Evolutionary conservation across 1,284 basidiomycete genomes (phyloP), one percentile per base, ranked within the genome.

Genomic region (Apiotrichum gamsii): DNA sequence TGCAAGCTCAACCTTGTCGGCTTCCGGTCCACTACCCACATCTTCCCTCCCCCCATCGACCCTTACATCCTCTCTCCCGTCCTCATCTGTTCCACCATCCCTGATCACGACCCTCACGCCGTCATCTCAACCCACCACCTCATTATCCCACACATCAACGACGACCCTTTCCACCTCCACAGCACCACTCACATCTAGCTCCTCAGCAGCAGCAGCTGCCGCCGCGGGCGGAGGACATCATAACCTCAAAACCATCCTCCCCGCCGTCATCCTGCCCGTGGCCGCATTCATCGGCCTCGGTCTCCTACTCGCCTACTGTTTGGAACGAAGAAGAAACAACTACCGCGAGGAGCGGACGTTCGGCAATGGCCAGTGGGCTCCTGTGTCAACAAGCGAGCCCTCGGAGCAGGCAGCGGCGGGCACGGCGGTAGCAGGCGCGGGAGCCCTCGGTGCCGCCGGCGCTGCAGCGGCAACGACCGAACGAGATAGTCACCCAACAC

Each of bases 231-330:
- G n/a, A n/a, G n/a, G n/a, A n/a, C 21, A 23, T 34, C 29, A 13
- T 34, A 10, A 2, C 24, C 5, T 20, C 18, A 42, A 42, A 14
- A 39, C 21, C 3, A 21, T 45, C 11, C 30, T 45, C 4, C 43
- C 43, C n/a, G 29, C 43, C 3, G 43, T 45, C 10, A 35, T 45
- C 13, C 35, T 38, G 5, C 43, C 43, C 9, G 9, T 43, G 4
- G 10, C 35, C 5, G 41, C 14, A 9, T 13, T 45, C 10, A 8
- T 20, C 14, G 21, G n/a, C 11, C 23, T 39, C 13, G 28, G 11
- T 6, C 3, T 29, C 10, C 16, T 44, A 11, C 25, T 44, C 0
- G 18, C 24, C 2, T 45, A 36, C n/a, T 45, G 30, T 16, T 21
- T 45, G 16, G 24, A 39, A 8, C 30, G 21, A 8, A 14, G 36